Percentiles rank a stretch among this genome's conserved stretches.
phyloP scores from a whole-genome alignment of 1,284 basidiomycete genomes.

The Irpex sp. region DNA sequence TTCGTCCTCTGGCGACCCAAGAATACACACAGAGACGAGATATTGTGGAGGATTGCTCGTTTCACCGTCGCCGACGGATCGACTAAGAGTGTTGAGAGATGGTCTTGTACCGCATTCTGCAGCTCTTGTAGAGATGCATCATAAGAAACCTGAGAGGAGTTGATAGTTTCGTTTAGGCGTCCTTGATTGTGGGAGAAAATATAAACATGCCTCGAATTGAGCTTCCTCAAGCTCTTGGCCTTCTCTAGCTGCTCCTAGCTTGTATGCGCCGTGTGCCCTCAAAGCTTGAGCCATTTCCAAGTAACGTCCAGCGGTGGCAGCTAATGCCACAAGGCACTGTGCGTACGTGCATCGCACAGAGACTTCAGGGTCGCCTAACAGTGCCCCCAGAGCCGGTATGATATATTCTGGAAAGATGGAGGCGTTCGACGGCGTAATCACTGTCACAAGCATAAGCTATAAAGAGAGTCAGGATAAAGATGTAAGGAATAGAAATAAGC shows the following conservation, averaged over 20 bases:
- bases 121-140: conserved; percentile 84
- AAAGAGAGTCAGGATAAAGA: conserved; percentile 1
- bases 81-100: conserved; percentile 76
- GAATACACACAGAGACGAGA: conserved; percentile 89
- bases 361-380: conserved; percentile 81
- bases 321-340: conserved; percentile 80
- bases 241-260: conserved; percentile 34
- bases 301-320: conserved; percentile 81
- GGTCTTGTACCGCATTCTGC: conserved; percentile 84
- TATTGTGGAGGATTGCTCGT: conserved; percentile 73
- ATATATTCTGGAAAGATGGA: conserved; percentile 94
- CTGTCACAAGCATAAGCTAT: conserved; percentile 81
- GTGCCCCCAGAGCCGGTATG: conserved; percentile 83
- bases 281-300: conserved; percentile 92
- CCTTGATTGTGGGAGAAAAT: not conserved
- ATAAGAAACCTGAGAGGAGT: conserved; percentile 69
- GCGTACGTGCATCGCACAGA: conserved; percentile 91
- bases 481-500: conserved; percentile 26
- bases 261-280: conserved; percentile 77
- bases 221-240: conserved; percentile 72
- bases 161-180: too few species aligned
- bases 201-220: conserved; percentile 63
- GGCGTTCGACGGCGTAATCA: conserved; percentile 88
- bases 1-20: conserved; percentile 91
- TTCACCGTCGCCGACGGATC: conserved; percentile 77